phyloP scores from a whole-genome alignment of 768 basidiomycete species.

The Trametes cubensis region DNA sequence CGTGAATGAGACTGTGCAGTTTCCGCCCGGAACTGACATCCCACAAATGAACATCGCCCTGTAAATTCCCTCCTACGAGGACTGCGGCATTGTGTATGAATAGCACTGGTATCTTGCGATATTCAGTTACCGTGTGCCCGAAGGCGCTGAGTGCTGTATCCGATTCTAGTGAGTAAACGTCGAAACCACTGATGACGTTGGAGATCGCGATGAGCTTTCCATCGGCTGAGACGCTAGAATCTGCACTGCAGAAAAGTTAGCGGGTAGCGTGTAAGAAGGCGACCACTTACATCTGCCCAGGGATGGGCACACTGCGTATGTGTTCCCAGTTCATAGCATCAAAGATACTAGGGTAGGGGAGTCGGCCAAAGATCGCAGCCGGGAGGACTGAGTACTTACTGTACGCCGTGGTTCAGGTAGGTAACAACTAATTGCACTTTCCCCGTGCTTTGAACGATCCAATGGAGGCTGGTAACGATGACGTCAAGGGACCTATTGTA shows the following conservation, averaged over 20 bases:
- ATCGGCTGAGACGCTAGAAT: constrained; percentile 3
- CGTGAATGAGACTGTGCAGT: constrained; percentile 5
- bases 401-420: constrained; percentile 16
- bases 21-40: constrained; percentile 1
- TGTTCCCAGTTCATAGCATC: constrained; percentile 5
- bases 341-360: neutral
- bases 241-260: constrained; percentile 5
- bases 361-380: too few species aligned
- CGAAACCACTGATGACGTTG: constrained; percentile 12
- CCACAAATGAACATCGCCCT: constrained; percentile 12
- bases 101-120: neutral
- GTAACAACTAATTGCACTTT: constrained; percentile 1
- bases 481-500: neutral
- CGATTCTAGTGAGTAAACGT: constrained; percentile 2
- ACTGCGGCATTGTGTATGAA: constrained; percentile 10
- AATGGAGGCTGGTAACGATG: constrained; percentile 8
- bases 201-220: constrained; percentile 1
- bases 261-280: neutral
- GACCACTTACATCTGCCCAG: constrained; percentile 13
- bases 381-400: too few species aligned
- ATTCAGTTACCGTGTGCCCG: neutral
- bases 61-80: neutral
- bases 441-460: neutral
- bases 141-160: neutral
- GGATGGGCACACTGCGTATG: constrained; percentile 6